Evolutionary conservation across 805 yeast genomes (phyloP), one percentile per base, ranked within the genome.

Genomic region (Debaryomyces maramus): DNA sequence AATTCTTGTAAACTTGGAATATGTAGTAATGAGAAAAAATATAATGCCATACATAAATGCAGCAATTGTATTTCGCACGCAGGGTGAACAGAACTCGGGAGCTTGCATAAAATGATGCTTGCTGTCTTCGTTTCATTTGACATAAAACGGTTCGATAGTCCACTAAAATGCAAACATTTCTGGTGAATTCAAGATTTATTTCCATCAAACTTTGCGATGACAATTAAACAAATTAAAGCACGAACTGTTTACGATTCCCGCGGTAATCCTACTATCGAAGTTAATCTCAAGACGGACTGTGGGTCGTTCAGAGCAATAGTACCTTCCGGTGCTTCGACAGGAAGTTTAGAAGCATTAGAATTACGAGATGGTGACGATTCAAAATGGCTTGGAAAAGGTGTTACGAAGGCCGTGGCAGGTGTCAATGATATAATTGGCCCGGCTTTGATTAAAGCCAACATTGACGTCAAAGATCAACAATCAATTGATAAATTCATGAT

Each of bases 221-320:
- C 51, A 6, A 40, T 45, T 27, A 21, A 39, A 19, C 45, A 45
- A 37, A 26, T 53, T 20, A 38, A 40, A 32, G 45, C 58, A 10
- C 45, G 56, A 34, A 38, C 35, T 31, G 52, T 53, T 24, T 53
- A 53, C 43, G 58, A 53, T 37, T 53, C 58, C 14, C 44, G 58
- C 26, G 58, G 58, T 27, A 52, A 52, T 44, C 58, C 58, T 34
- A 53, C 58, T 3, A 54, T 53, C 17, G 58, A 53, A 43, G 55
- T 53, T 28, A 52, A 50, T 19, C 11, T 52, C 13, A 40, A 40
- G 34, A 48, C 55, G 26, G 43, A 35, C 8, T 38, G 47, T 26
- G 58, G 58, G 7, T 28, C 38, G 10, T 53, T 50, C 50, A 41
- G 54, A 32, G 40, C 54, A 20, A 51, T 51, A 38, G 56, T 53